phyloP scores from a whole-genome alignment of 2,329 filamentous ascomycete genomes.

The Exophiala bonariae region DNA sequence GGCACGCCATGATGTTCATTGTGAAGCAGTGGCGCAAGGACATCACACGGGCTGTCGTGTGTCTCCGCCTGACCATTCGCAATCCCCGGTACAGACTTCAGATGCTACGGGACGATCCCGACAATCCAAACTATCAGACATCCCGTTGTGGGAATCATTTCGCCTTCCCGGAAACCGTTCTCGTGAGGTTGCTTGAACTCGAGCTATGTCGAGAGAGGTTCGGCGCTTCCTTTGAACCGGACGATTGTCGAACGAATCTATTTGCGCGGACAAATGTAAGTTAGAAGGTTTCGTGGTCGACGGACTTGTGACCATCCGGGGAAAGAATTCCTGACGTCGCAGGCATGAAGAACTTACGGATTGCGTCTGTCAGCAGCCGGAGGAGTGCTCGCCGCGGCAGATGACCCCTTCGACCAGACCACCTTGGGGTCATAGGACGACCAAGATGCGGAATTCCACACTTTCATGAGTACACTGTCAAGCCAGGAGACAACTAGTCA shows the following conservation, averaged over 20 bases:
- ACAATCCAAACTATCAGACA: no score
- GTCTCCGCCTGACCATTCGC: no score
- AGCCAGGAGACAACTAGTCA: conserved; percentile 1
- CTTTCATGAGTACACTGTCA: conserved; percentile 47
- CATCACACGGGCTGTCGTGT: no score
- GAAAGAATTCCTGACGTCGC: not conserved
- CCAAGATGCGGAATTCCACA: conserved; percentile 50
- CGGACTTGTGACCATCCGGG: no score
- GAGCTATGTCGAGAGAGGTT: conserved; percentile 12
- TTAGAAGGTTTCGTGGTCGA: not conserved
- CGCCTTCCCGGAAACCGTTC: conserved; percentile 16
- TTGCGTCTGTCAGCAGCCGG: conserved; percentile 21
- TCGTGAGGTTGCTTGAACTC: conserved; percentile 13
- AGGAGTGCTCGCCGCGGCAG: conserved; percentile 9
- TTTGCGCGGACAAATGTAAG: not conserved
- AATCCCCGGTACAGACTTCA: no score
- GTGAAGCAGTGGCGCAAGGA: no score
- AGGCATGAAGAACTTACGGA: conserved; percentile 18
- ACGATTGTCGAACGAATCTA: conserved; percentile 14
- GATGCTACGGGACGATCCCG: no score
- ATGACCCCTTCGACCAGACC: conserved; percentile 33
- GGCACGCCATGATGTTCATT: no score
- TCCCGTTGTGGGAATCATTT: no score
- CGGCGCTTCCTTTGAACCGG: conserved; percentile 3
- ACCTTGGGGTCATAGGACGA: conserved; percentile 47